Conservation (phyloP, 78 protist genomes). For the Blattamonas nauphoetae region DNA sequence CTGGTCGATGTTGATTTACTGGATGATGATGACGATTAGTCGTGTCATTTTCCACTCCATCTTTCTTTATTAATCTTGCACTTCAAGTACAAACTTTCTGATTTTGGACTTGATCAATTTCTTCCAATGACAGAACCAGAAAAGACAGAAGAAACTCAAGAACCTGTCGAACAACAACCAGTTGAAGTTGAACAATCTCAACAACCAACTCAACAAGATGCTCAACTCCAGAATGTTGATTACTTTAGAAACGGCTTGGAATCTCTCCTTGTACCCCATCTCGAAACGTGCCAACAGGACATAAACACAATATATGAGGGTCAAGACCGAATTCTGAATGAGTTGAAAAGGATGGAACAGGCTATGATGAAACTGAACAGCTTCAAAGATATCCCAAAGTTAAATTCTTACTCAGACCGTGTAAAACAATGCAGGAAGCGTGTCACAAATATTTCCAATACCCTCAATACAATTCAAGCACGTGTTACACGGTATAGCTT, state of each 20-base stretch:
- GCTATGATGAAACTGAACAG: neutral
- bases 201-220: too few species aligned
- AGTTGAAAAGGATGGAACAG: neutral
- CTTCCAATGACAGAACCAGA: too few species aligned
- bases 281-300: neutral
- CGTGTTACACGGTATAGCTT: neutral
- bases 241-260: neutral
- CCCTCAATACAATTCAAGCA: neutral
- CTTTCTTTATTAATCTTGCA: too few species aligned
- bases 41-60: too few species aligned
- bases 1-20: too few species aligned
- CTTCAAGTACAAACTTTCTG: too few species aligned
- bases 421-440: neutral
- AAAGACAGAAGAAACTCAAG: too few species aligned
- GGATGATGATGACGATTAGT: too few species aligned
- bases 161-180: too few species aligned
- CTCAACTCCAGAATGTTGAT: neutral
- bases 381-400: neutral
- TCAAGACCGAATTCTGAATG: neutral
- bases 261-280: neutral
- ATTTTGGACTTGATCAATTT: too few species aligned
- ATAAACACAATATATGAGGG: neutral
- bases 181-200: too few species aligned
- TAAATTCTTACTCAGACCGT: neutral
- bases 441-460: neutral